Evolutionary conservation across 2,329 filamentous ascomycete species (phyloP).

Genomic region (Fusarium zealandicum): DNA sequence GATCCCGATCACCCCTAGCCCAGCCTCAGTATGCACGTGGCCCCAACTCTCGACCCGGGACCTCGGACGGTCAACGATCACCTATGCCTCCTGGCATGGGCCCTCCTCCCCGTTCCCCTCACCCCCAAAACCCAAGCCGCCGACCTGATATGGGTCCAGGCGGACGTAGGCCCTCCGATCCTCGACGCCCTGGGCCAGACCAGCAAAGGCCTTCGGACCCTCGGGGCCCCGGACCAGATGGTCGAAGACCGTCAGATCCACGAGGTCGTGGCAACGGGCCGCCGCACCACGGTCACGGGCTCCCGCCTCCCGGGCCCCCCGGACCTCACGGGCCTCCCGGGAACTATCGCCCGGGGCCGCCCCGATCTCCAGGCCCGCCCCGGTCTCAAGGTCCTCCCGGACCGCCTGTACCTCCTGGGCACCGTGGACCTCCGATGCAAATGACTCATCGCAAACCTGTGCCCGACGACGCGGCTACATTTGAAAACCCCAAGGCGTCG

Average conservation of each 20-base stretch:
- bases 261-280: slow-evolving; percentile 31
- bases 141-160: slow-evolving; percentile 39
- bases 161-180: slow-evolving; percentile 27
- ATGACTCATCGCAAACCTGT: slow-evolving; percentile 43
- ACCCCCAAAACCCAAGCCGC: slow-evolving; percentile 41
- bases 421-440: slow-evolving; percentile 35
- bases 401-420: slow-evolving; percentile 38
- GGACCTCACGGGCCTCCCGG: slow-evolving; percentile 26
- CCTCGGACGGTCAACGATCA: slow-evolving; percentile 44
- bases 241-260: slow-evolving; percentile 22
- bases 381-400: slow-evolving; percentile 38
- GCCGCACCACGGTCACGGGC: slow-evolving; percentile 30
- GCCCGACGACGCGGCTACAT: slow-evolving; percentile 36
- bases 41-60: slow-evolving; percentile 44
- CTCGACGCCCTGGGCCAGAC: slow-evolving; percentile 28
- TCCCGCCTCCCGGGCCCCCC: slow-evolving; percentile 19
- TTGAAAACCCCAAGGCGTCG: slow-evolving; percentile 31
- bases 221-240: slow-evolving; percentile 30
- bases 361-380: slow-evolving; percentile 34
- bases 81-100: slow-evolving; percentile 42
- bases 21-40: slow-evolving; percentile 45
- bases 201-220: slow-evolving; percentile 33
- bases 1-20: slow-evolving; percentile 56
- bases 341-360: slow-evolving; percentile 34
- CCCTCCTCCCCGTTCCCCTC: slow-evolving; percentile 39